Conservation (phyloP, 2,329 filamentous ascomycete genomes). For the Penicillium sp. region DNA sequence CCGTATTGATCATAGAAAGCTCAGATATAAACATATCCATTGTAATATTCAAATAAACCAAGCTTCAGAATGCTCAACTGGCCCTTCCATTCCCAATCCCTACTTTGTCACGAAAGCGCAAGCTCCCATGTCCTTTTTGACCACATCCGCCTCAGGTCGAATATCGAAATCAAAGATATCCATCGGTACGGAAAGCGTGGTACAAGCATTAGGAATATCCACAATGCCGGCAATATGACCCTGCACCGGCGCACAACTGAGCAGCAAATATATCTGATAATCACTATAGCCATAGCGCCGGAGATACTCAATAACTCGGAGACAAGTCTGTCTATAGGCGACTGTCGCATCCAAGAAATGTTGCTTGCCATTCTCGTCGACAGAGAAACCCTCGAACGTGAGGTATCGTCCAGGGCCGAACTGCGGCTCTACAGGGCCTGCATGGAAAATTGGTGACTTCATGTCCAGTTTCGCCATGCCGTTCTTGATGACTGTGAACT, state of each 20-base stretch:
- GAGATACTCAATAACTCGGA: constrained; percentile 72
- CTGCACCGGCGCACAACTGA: constrained; percentile 78
- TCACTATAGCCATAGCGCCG: constrained; percentile 60
- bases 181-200: constrained; percentile 77
- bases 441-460: constrained; percentile 75
- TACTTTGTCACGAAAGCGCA: constrained; percentile 55
- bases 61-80: not conserved
- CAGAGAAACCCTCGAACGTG: constrained; percentile 82
- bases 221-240: constrained; percentile 84
- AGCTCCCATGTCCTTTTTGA: constrained; percentile 58
- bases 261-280: constrained; percentile 75
- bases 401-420: constrained; percentile 74
- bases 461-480: constrained; percentile 66
- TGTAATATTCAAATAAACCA: not conserved
- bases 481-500: constrained; percentile 76
- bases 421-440: constrained; percentile 77
- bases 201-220: constrained; percentile 84
- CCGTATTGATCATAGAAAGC: no score
- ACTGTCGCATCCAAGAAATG: constrained; percentile 80
- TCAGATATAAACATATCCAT: not conserved
- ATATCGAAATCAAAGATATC: constrained; percentile 96
- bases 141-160: constrained; percentile 53
- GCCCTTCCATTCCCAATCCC: not conserved
- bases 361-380: constrained; percentile 80
- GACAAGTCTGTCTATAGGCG: constrained; percentile 71